Evolutionary conservation across 768 basidiomycete genomes (phyloP).

Genomic region (Pulveroboletus ravenelii): DNA sequence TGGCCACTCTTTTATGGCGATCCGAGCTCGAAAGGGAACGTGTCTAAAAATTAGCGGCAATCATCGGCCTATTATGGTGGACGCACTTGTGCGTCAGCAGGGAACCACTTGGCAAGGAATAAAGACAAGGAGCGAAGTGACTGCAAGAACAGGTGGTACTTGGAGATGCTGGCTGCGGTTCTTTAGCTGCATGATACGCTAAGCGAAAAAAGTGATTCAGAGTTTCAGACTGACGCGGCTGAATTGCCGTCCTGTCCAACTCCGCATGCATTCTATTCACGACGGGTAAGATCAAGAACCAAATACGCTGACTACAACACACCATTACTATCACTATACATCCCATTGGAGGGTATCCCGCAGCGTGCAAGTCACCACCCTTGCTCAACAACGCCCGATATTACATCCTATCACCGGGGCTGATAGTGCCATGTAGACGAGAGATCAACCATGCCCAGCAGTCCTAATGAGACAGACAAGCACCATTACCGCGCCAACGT

Average conservation of each 20-base stretch:
- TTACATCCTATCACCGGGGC: neutral
- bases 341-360: neutral
- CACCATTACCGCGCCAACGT: neutral
- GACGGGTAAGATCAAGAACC: neutral
- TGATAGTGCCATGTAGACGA: neutral
- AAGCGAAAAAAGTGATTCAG: neutral
- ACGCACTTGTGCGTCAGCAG: neutral
- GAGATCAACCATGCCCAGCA: neutral
- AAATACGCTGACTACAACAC: neutral
- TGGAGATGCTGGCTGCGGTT: neutral
- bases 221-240: neutral
- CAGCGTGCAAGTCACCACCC: neutral
- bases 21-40: neutral
- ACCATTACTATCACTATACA: neutral
- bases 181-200: neutral
- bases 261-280: neutral
- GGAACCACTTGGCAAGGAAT: slow-evolving; percentile 5
- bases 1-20: slow-evolving; percentile 1
- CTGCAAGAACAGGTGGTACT: neutral
- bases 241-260: neutral
- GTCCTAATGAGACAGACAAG: neutral
- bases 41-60: neutral
- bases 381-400: neutral
- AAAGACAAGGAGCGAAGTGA: slow-evolving; percentile 7
- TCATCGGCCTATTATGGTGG: neutral